Conservation (phyloP, 208 protist species). For the Lotmaria passim region DNA sequence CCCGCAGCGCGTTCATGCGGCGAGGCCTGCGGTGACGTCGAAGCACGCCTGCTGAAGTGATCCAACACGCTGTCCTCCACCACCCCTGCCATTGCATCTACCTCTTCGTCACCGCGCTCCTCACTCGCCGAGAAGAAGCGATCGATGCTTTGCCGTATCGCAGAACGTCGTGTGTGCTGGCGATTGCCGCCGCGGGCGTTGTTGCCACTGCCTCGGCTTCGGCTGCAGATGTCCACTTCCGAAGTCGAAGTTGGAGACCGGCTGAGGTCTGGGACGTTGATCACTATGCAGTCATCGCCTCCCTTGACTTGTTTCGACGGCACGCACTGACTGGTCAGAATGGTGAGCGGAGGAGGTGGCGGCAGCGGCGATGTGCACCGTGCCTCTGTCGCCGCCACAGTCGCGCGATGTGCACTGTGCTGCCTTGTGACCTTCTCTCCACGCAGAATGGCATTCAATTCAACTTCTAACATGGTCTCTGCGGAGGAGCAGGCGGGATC, state of each 20-base stretch:
- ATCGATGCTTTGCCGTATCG: slow-evolving; percentile 31
- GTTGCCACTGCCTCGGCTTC: too few relatives aligned
- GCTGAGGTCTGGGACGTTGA: not conserved
- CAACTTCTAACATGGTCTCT: slow-evolving; percentile 14
- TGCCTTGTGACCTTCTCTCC: not conserved
- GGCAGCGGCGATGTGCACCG: not conserved
- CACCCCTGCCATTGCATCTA: not conserved
- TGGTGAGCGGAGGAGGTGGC: not conserved
- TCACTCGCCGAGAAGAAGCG: slow-evolving; percentile 26
- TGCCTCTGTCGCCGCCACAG: too few relatives aligned
- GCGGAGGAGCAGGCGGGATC: not conserved
- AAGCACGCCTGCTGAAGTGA: not conserved
- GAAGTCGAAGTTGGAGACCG: not conserved
- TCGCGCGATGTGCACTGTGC: not conserved
- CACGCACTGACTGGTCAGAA: not conserved
- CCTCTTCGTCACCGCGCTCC: not conserved
- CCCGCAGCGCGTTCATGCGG: too few relatives aligned
- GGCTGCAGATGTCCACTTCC: too few relatives aligned
- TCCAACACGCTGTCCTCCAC: not conserved
- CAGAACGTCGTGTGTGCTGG: not conserved
- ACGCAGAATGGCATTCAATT: slow-evolving; percentile 26
- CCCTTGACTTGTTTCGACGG: not conserved
- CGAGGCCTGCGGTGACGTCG: too few relatives aligned
- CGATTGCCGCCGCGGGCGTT: too few relatives aligned
- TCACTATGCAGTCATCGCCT: not conserved